Conservation (phyloP, 495 filamentous ascomycete genomes). For the Daldinia decipiens region DNA sequence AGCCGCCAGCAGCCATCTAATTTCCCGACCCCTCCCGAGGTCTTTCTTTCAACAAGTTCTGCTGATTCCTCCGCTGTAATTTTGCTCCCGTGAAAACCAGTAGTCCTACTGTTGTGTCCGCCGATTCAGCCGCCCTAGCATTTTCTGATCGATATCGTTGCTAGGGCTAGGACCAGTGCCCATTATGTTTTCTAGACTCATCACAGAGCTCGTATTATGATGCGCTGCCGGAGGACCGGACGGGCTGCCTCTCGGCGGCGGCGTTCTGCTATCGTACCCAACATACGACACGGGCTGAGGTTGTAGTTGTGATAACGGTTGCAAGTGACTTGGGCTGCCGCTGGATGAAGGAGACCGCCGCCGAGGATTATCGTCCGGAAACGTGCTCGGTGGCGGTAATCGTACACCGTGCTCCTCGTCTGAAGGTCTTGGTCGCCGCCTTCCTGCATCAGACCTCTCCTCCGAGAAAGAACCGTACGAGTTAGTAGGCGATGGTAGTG, state of each 20-base stretch:
- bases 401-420: constrained; percentile 57
- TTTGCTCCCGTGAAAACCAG: constrained; percentile 11
- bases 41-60: neutral
- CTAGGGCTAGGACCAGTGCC: constrained; percentile 38
- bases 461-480: constrained; percentile 47
- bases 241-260: constrained; percentile 43
- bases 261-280: constrained; percentile 41
- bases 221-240: constrained; percentile 40
- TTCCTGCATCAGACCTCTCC: constrained; percentile 43
- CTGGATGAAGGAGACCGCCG: constrained; percentile 59
- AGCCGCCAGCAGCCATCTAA: constrained; percentile 45
- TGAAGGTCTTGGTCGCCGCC: constrained; percentile 50
- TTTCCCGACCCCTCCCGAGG: constrained; percentile 19
- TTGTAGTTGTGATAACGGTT: constrained; percentile 47
- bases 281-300: constrained; percentile 39
- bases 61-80: constrained; percentile 29
- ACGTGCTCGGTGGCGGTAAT: constrained; percentile 56
- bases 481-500: constrained; percentile 50
- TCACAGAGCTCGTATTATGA: constrained; percentile 50
- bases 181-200: constrained; percentile 60
- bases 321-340: constrained; percentile 55
- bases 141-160: constrained; percentile 56
- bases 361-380: constrained; percentile 57
- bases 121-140: constrained; percentile 54
- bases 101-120: constrained; percentile 20